phyloP scores from a whole-genome alignment of 805 yeast genomes.

The Debaryomyces maramus region DNA sequence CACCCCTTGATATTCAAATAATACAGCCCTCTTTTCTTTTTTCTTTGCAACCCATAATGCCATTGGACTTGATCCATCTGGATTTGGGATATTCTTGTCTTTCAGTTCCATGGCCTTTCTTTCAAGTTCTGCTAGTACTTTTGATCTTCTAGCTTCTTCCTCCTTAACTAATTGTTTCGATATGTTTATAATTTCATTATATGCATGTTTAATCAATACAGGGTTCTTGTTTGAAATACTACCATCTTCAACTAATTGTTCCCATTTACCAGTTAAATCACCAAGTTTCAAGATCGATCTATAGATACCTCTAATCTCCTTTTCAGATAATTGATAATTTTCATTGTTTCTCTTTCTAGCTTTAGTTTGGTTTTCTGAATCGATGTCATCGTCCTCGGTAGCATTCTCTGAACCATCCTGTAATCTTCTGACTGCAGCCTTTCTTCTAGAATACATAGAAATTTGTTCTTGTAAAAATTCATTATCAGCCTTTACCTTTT shows the following conservation, averaged over 20 bases:
- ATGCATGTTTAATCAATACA: conserved; percentile 70
- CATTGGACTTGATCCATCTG: conserved; percentile 46
- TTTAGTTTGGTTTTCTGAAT: conserved; percentile 36
- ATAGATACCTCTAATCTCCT: conserved; percentile 84
- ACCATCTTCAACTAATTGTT: conserved; percentile 85
- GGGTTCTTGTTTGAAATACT: conserved; percentile 82
- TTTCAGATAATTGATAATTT: conserved; percentile 65
- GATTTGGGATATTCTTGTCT: conserved; percentile 36
- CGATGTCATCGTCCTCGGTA: conserved; percentile 43
- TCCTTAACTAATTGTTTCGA: conserved; percentile 61
- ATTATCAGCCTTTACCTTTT: conserved; percentile 82
- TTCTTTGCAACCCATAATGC: conserved; percentile 62
- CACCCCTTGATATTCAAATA: conserved; percentile 86
- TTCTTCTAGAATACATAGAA: conserved; percentile 79
- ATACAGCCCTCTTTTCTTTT: conserved; percentile 84
- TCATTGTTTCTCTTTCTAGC: conserved; percentile 36
- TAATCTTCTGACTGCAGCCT: conserved; percentile 67
- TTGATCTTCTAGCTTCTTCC: conserved; percentile 64
- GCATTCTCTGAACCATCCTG: conserved; percentile 32
- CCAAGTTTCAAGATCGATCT: conserved; percentile 81
- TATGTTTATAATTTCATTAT: conserved; percentile 64
- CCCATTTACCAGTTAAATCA: conserved; percentile 74
- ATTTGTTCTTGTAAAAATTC: conserved; percentile 85
- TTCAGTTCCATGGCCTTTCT: conserved; percentile 57
- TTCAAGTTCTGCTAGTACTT: conserved; percentile 58